Conservation (phyloP, 2,329 filamentous ascomycete genomes). For the Cladophialophora yegresii region DNA sequence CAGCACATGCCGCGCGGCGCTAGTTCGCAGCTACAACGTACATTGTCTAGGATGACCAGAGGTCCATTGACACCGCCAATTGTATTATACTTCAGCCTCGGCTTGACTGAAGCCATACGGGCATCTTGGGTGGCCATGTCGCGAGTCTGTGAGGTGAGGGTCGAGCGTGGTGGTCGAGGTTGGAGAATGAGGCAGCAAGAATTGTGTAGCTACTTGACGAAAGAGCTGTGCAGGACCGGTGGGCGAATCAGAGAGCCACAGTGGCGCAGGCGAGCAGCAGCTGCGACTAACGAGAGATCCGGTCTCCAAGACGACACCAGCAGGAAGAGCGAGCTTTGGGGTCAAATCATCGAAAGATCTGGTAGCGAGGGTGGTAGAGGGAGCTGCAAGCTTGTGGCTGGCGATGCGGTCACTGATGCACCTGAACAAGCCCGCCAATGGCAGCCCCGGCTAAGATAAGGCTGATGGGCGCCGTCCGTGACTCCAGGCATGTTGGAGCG, state of each 20-base stretch:
- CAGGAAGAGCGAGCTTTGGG: constrained; percentile 20
- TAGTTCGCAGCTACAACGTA: constrained; percentile 50
- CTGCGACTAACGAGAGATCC: constrained; percentile 11
- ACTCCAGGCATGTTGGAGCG: neutral
- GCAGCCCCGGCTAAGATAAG: neutral
- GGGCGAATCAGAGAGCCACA: constrained; percentile 24
- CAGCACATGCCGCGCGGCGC: neutral
- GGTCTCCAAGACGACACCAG: neutral
- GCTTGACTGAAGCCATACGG: constrained; percentile 60
- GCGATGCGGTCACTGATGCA: constrained; percentile 8
- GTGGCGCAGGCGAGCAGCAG: constrained; percentile 24
- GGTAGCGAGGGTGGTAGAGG: constrained; percentile 4
- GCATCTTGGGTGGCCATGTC: constrained; percentile 45
- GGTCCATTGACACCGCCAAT: constrained; percentile 97
- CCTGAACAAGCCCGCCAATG: constrained; percentile 1
- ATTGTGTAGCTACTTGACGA: constrained; percentile 11
- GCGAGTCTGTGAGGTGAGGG: constrained; percentile 16
- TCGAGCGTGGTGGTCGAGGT: constrained; percentile 6
- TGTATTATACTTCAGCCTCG: constrained; percentile 91
- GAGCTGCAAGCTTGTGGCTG: constrained; percentile 6
- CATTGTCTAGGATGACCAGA: constrained; percentile 95
- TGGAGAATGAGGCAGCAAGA: constrained; percentile 22
- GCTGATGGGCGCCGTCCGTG: neutral
- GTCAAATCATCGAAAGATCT: constrained; percentile 1
- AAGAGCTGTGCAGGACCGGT: constrained; percentile 16